Evolutionary conservation across 1,284 basidiomycete species (phyloP).

Genomic region (Moesziomyces antarcticus): DNA sequence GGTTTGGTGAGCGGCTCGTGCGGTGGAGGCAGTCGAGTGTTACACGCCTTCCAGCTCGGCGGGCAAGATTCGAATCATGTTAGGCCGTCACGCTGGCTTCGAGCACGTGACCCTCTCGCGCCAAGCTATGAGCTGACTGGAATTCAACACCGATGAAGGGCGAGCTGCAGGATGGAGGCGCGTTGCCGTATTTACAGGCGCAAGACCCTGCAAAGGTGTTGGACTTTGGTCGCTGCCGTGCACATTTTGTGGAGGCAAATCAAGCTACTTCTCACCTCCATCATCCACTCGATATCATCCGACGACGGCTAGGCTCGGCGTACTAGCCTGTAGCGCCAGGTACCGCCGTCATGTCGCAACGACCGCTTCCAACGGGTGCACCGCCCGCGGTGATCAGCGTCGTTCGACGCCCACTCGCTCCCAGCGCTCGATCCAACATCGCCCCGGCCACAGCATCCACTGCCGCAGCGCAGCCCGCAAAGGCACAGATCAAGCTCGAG

Average conservation of each 20-base stretch:
- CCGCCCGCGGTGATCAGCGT: constrained; percentile 21
- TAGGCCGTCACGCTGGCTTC: background rate
- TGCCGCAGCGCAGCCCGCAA: constrained; percentile 8
- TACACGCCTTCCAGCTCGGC: constrained; percentile 16
- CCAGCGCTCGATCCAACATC: constrained; percentile 35
- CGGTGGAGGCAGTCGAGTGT: constrained; percentile 6
- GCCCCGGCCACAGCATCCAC: constrained; percentile 3
- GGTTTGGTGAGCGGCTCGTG: too few species aligned
- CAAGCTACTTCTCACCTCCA: background rate
- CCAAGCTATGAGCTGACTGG: constrained; percentile 11
- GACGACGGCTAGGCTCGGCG: constrained; percentile 14
- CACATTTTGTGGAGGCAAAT: background rate
- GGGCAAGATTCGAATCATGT: constrained; percentile 8
- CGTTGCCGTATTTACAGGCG: constrained; percentile 20
- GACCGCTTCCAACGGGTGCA: constrained; percentile 3
- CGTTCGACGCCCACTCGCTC: constrained; percentile 31
- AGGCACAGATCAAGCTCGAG: constrained; percentile 37
- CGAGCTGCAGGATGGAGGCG: background rate
- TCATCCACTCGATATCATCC: background rate
- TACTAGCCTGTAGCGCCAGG: background rate
- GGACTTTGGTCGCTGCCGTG: background rate
- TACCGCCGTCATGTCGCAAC: constrained; percentile 25
- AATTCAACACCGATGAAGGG: background rate
- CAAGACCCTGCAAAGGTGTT: background rate
- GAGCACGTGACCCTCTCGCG: constrained; percentile 29